Evolutionary conservation across 2,329 filamentous ascomycete species (phyloP).

Genomic region (Knufia petricola): DNA sequence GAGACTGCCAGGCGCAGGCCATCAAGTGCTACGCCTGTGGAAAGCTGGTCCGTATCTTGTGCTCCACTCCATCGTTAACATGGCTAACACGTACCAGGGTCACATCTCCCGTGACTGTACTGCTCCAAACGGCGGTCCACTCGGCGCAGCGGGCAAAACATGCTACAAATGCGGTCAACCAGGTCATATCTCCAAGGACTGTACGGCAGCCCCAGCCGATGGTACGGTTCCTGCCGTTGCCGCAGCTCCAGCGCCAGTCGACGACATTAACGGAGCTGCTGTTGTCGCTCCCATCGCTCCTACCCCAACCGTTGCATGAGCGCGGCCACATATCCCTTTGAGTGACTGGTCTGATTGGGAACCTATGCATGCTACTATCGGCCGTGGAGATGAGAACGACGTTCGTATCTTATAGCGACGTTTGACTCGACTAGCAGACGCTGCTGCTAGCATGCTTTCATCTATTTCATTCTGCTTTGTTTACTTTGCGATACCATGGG

Average conservation of each 20-base stretch:
- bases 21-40: constrained; percentile 99
- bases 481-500: constrained; percentile 6
- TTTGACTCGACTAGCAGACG: background rate
- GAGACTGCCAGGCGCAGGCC: constrained; percentile 94
- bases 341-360: background rate
- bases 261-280: constrained; percentile 14
- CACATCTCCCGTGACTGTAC: constrained; percentile 95
- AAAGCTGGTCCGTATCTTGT: constrained; percentile 52
- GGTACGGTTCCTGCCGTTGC: constrained; percentile 9
- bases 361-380: too few relatives aligned
- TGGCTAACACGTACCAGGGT: constrained; percentile 37
- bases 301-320: constrained; percentile 18
- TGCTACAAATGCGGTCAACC: constrained; percentile 97
- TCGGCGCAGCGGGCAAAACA: constrained; percentile 94
- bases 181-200: constrained; percentile 92
- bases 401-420: too few relatives aligned
- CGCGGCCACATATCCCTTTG: background rate
- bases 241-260: constrained; percentile 15
- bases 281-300: constrained; percentile 13
- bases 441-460: background rate
- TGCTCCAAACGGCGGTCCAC: constrained; percentile 85
- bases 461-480: background rate
- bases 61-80: background rate
- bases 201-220: constrained; percentile 56
- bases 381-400: too few relatives aligned